phyloP scores from a whole-genome alignment of 306 rosid species.

The Cicer pinnatifidum region DNA sequence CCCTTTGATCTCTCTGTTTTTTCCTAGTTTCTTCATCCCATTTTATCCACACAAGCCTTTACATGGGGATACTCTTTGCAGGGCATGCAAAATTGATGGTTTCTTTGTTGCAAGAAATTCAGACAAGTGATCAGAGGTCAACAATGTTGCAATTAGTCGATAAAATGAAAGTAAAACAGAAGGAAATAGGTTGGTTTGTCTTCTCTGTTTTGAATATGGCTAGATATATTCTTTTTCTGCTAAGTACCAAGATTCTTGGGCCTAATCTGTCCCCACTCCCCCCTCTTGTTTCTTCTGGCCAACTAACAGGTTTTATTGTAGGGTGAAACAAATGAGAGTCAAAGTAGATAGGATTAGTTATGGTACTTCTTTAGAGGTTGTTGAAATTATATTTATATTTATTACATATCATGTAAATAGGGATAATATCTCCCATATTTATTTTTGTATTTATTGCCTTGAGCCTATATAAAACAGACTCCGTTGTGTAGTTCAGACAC shows the following conservation, averaged over 20 bases:
- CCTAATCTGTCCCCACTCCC: slow-evolving; percentile 13
- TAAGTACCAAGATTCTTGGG: slow-evolving; percentile 9
- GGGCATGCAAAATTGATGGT: slow-evolving; percentile 76
- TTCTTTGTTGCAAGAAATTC: slow-evolving; percentile 78
- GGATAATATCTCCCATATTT: no score
- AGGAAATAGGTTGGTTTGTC: slow-evolving; percentile 68
- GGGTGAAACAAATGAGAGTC: not conserved
- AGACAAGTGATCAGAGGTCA: slow-evolving; percentile 72
- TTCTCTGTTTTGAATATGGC: slow-evolving; percentile 11
- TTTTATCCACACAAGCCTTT: slow-evolving; percentile 37
- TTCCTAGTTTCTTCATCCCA: slow-evolving; percentile 23
- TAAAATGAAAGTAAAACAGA: slow-evolving; percentile 74
- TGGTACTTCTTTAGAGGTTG: not conserved
- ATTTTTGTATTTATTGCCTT: no score
- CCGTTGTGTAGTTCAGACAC: no score
- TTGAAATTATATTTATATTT: no score
- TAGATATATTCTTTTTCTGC: slow-evolving; percentile 21
- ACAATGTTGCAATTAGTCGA: slow-evolving; percentile 89
- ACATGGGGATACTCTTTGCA: slow-evolving; percentile 52
- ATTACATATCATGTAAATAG: no score
- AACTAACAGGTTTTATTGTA: not conserved
- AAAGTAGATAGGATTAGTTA: not conserved
- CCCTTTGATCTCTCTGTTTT: slow-evolving; percentile 9
- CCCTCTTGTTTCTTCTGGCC: slow-evolving; percentile 15
- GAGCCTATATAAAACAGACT: no score